A percentile compares a stretch with the other conserved stretches of the same genome.
These are phyloP conservation scores for Trametes meyenii DNA, from an alignment of 768 basidiomycete species.

Conservation along the genomic window DNA sequence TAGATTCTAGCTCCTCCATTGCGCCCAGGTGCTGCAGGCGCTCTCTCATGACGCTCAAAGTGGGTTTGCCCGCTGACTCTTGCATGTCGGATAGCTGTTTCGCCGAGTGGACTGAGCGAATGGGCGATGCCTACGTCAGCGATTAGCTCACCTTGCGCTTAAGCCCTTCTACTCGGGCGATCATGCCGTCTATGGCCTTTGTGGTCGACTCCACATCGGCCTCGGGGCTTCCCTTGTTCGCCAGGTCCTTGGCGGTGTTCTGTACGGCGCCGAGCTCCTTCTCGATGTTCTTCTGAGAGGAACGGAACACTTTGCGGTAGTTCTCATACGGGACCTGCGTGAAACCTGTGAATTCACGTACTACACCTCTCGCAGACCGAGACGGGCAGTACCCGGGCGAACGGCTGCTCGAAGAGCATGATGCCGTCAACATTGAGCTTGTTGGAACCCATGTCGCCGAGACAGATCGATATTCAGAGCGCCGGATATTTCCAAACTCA, in stretches of 20 bases:
- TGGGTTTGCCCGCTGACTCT: conserved; percentile 50
- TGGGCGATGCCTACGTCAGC: not conserved
- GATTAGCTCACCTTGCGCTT: conserved; percentile 79
- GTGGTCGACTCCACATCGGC: conserved; percentile 44
- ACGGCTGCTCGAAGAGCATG: conserved; percentile 75
- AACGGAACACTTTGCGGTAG: conserved; percentile 85
- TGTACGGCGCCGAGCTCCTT: conserved; percentile 71
- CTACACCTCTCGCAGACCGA: not conserved
- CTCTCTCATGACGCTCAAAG: conserved; percentile 73
- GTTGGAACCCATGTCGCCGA: conserved; percentile 32
- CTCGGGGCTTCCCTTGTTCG: conserved; percentile 38
- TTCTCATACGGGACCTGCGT: conserved; percentile 86
- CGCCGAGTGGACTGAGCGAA: not conserved
- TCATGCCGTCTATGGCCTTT: conserved; percentile 73
- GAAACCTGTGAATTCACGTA: not conserved
- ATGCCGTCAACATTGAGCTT: conserved; percentile 75
- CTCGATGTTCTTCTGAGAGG: conserved; percentile 80
- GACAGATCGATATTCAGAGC: no score
- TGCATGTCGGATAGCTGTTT: conserved; percentile 54
- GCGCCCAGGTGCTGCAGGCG: conserved; percentile 71
- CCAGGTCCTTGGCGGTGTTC: conserved; percentile 60
- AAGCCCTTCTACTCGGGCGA: conserved; percentile 71
- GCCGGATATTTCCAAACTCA: no score
- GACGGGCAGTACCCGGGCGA: conserved; percentile 3
- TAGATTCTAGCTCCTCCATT: conserved; percentile 57